Evolutionary conservation across 1,284 basidiomycete species (phyloP).

Genomic region (Apiotrichum domesticum): DNA sequence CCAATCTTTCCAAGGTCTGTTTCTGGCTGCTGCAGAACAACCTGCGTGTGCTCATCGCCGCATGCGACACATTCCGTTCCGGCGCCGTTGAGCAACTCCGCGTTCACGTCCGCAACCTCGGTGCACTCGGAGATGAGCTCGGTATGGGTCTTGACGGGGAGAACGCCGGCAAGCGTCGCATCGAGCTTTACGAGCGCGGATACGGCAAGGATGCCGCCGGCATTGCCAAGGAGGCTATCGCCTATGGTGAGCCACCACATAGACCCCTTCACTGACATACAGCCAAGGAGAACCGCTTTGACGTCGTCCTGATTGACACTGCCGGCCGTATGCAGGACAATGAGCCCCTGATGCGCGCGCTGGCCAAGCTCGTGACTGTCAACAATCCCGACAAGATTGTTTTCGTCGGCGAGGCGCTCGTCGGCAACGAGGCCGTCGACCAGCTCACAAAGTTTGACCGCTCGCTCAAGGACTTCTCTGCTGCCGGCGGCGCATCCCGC

Average conservation of each 20-base stretch:
- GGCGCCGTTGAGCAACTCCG: conserved; percentile 97
- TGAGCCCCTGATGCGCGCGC: conserved; percentile 94
- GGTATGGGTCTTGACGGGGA: conserved; percentile 42
- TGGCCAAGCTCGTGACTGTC: conserved; percentile 89
- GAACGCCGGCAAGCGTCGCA: conserved; percentile 7
- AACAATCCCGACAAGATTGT: conserved; percentile 94
- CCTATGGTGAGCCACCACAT: conserved; percentile 58
- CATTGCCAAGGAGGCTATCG: conserved; percentile 91
- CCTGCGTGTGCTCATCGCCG: conserved; percentile 87
- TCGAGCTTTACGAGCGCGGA: conserved; percentile 92
- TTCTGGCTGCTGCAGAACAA: conserved; percentile 99
- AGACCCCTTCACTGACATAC: not conserved
- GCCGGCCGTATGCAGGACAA: conserved; percentile 99
- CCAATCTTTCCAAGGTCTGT: conserved; percentile 95
- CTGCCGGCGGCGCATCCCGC: conserved; percentile 43
- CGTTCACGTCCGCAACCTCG: conserved; percentile 91
- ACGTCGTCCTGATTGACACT: conserved; percentile 92
- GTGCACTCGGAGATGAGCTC: conserved; percentile 70
- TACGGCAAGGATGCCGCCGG: conserved; percentile 98
- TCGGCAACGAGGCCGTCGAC: conserved; percentile 95
- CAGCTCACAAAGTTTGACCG: conserved; percentile 91
- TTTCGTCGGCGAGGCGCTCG: conserved; percentile 91
- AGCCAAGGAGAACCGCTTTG: conserved; percentile 81
- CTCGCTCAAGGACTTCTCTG: conserved; percentile 71
- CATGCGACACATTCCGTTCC: conserved; percentile 97